Conservation (phyloP, 768 basidiomycete genomes). For the Omphalotus guepiniiformis region DNA sequence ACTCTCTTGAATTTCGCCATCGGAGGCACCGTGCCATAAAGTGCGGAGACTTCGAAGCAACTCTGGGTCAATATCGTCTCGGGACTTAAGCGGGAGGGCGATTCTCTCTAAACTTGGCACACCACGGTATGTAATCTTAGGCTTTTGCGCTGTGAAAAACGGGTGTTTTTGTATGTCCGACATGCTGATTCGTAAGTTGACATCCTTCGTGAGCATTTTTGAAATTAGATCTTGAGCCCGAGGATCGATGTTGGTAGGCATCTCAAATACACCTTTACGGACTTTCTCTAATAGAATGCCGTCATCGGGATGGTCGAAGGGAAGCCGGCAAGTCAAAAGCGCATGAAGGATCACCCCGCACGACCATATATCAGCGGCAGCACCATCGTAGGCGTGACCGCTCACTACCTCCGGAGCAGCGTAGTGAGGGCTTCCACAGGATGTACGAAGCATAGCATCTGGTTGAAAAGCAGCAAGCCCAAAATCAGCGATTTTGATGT, state of each 20-base stretch:
- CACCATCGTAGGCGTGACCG: slow-evolving; percentile 80
- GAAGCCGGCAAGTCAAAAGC: slow-evolving; percentile 81
- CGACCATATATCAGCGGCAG: slow-evolving; percentile 93
- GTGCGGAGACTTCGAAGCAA: slow-evolving; percentile 88
- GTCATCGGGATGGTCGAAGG: slow-evolving; percentile 89
- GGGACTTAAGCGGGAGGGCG: slow-evolving; percentile 58
- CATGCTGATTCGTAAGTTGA: slow-evolving; percentile 75
- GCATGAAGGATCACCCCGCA: slow-evolving; percentile 93
- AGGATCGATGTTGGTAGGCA: slow-evolving; percentile 67
- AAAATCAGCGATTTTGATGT: slow-evolving; percentile 95
- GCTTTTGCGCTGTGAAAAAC: slow-evolving; percentile 60
- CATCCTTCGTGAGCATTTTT: slow-evolving; percentile 78
- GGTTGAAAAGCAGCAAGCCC: slow-evolving; percentile 96
- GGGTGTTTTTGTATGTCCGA: slow-evolving; percentile 75
- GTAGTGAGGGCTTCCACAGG: slow-evolving; percentile 94
- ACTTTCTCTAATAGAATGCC: slow-evolving; percentile 78
- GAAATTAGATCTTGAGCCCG: slow-evolving; percentile 73
- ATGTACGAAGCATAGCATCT: slow-evolving; percentile 63
- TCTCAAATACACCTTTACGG: slow-evolving; percentile 63
- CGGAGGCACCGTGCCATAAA: slow-evolving; percentile 82
- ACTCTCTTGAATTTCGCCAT: slow-evolving; percentile 66
- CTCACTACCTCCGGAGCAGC: slow-evolving; percentile 89
- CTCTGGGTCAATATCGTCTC: slow-evolving; percentile 76
- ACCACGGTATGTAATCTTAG: slow-evolving; percentile 36
- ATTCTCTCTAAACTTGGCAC: slow-evolving; percentile 64